These are phyloP conservation scores for Tephrocybe sp. DNA, from an alignment of 768 basidiomycete genomes.

Conservation along the genomic window DNA sequence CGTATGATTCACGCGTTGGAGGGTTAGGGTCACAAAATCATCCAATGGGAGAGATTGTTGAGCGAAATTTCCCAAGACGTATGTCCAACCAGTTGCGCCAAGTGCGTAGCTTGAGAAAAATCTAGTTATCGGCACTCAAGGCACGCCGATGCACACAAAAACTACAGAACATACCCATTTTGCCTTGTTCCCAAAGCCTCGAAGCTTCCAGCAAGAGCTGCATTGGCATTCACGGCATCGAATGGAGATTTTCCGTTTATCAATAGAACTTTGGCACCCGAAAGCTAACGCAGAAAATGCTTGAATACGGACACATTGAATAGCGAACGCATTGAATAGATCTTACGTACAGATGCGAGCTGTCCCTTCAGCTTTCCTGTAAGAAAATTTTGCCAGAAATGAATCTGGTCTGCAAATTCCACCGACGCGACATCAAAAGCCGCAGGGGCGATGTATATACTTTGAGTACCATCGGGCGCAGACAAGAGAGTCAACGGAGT, in stretches of 20 bases:
- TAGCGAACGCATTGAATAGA: not conserved
- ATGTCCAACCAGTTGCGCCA: constrained; percentile 35
- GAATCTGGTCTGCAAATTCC: constrained; percentile 49
- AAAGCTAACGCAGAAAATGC: constrained; percentile 23
- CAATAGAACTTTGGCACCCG: constrained; percentile 50
- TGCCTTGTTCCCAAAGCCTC: constrained; percentile 51
- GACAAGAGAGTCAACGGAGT: constrained; percentile 47
- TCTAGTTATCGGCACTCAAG: constrained; percentile 18
- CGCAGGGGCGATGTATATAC: constrained; percentile 50
- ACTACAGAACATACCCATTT: constrained; percentile 32
- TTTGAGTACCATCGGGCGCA: constrained; percentile 39
- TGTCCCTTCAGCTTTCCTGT: constrained; percentile 43
- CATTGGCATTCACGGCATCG: constrained; percentile 49
- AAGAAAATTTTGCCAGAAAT: constrained; percentile 53
- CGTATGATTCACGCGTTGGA: constrained; percentile 39
- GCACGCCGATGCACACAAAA: not conserved
- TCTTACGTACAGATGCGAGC: constrained; percentile 38
- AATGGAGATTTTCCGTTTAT: constrained; percentile 54
- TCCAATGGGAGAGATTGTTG: constrained; percentile 48
- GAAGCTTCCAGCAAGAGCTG: constrained; percentile 47
- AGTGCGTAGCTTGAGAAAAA: constrained; percentile 45
- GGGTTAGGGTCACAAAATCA: constrained; percentile 45
- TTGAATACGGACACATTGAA: not conserved
- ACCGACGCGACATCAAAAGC: constrained; percentile 49
- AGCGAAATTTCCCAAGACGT: constrained; percentile 53